phyloP scores from a whole-genome alignment of 176 grass and related monocot species.

The Poa annua region DNA sequence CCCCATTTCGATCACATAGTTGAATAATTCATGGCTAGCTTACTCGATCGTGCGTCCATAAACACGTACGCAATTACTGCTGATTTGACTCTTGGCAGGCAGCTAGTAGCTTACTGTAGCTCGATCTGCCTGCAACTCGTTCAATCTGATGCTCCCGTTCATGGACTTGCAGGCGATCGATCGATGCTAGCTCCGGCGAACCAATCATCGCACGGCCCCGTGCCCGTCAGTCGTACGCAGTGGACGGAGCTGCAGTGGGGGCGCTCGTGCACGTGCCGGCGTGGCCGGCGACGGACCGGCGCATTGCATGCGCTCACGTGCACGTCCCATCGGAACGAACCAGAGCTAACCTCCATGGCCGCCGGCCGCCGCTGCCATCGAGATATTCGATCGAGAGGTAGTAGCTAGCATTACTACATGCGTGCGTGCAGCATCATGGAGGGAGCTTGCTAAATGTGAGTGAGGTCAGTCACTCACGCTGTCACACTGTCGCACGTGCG shows the following conservation, averaged over 20 bases:
- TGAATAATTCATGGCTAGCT: neutral
- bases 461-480: constrained; percentile 6
- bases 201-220: constrained; percentile 2
- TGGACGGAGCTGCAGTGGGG: constrained; percentile 12
- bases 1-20: neutral
- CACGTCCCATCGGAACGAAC: constrained; percentile 37
- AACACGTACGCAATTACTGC: constrained; percentile 32
- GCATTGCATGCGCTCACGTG: constrained; percentile 41
- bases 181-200: constrained; percentile 9
- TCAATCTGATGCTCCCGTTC: neutral
- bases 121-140: neutral
- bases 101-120: neutral
- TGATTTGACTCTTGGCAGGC: constrained; percentile 28
- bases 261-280: constrained; percentile 23
- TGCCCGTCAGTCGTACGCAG: constrained; percentile 1
- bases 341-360: constrained; percentile 6
- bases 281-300: constrained; percentile 7
- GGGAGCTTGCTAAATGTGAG: neutral
- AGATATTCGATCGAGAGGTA: constrained; percentile 44
- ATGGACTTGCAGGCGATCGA: neutral
- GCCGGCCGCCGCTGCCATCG: constrained; percentile 43
- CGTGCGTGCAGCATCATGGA: constrained; percentile 43
- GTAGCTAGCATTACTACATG: neutral
- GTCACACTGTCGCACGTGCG: constrained; percentile 60
- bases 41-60: constrained; percentile 5